Percentiles rank a stretch among this genome's conserved stretches.
Conservation (phyloP, 2,329 filamentous ascomycete species). For the Clarireedia hainanense region DNA sequence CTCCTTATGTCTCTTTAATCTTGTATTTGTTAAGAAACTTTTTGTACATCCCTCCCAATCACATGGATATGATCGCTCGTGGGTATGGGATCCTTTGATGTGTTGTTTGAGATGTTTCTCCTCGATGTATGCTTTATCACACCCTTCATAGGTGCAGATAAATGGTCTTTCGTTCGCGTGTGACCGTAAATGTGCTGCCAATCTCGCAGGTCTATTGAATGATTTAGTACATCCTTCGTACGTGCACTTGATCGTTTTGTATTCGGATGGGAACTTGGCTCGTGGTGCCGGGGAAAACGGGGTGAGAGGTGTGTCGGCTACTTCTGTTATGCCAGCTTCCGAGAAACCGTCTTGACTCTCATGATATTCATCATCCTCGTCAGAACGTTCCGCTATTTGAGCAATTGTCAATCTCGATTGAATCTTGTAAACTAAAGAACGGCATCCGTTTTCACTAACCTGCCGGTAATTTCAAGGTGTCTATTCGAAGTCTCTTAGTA, state of each 20-base stretch:
- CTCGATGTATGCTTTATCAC: slow-evolving; percentile 78
- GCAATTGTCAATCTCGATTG: slow-evolving; percentile 4
- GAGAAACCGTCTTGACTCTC: slow-evolving; percentile 27
- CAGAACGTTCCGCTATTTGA: slow-evolving; percentile 33
- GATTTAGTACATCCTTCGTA: slow-evolving; percentile 68
- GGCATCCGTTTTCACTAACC: slow-evolving; percentile 5
- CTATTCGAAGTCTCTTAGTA: slow-evolving; percentile 19
- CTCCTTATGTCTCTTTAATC: slow-evolving; percentile 68
- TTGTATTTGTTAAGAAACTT: slow-evolving; percentile 71
- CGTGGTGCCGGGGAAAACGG: slow-evolving; percentile 39
- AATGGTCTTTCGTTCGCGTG: slow-evolving; percentile 82
- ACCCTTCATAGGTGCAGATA: slow-evolving; percentile 60
- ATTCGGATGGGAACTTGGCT: slow-evolving; percentile 56
- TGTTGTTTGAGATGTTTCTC: slow-evolving; percentile 83
- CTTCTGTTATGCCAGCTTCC: slow-evolving; percentile 28
- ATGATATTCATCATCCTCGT: slow-evolving; percentile 28
- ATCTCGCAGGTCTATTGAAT: slow-evolving; percentile 78
- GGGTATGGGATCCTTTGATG: slow-evolving; percentile 71
- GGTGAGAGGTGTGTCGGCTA: slow-evolving; percentile 39
- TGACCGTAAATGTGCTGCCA: slow-evolving; percentile 72
- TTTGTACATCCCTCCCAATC: slow-evolving; percentile 66
- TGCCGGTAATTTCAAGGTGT: slow-evolving; percentile 7
- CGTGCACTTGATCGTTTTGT: slow-evolving; percentile 71
- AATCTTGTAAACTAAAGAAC: slow-evolving; percentile 7
- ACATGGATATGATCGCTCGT: slow-evolving; percentile 64